Evolutionary conservation across 257 asterid species (phyloP).

Genomic region (Vinca minor): DNA sequence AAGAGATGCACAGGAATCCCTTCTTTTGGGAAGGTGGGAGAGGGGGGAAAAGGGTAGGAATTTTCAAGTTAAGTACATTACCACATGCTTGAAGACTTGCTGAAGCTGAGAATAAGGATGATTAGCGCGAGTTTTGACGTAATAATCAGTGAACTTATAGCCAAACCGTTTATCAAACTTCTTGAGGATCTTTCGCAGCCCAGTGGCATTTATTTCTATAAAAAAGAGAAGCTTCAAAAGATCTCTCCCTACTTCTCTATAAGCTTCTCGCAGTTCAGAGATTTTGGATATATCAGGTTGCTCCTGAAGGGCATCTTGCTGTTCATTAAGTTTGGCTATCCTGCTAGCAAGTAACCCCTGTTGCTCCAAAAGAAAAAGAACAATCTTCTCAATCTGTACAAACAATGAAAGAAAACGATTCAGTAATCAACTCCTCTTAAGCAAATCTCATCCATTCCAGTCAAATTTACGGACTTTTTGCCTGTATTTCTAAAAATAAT

Average conservation of each 20-base stretch:
- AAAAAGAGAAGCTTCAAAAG: slow-evolving; percentile 81
- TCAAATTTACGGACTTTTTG: background rate
- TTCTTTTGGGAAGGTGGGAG: background rate
- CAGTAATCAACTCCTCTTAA: background rate
- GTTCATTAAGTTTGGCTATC: slow-evolving; percentile 57
- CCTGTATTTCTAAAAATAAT: background rate
- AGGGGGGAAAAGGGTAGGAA: background rate
- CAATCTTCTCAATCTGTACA: slow-evolving; percentile 88
- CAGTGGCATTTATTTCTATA: slow-evolving; percentile 86
- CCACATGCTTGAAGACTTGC: slow-evolving; percentile 99
- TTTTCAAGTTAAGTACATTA: slow-evolving; percentile 30
- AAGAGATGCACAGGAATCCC: background rate
- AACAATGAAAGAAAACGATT: slow-evolving; percentile 3
- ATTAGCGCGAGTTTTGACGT: slow-evolving; percentile 92
- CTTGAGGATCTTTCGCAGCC: slow-evolving; percentile 88
- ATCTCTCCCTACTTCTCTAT: slow-evolving; percentile 77
- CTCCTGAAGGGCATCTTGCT: slow-evolving; percentile 60
- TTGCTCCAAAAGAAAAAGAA: slow-evolving; percentile 87
- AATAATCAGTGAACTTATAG: slow-evolving; percentile 83
- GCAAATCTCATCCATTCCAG: background rate
- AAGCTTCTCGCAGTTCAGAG: slow-evolving; percentile 73
- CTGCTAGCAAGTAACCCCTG: slow-evolving; percentile 81
- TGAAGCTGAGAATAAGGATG: slow-evolving; percentile 99
- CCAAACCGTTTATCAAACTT: slow-evolving; percentile 91
- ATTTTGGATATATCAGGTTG: slow-evolving; percentile 74